Percentiles rank a stretch among this genome's conserved stretches.
Evolutionary conservation across 345 rosid species (phyloP).

Genomic region (Iberis pinnata): DNA sequence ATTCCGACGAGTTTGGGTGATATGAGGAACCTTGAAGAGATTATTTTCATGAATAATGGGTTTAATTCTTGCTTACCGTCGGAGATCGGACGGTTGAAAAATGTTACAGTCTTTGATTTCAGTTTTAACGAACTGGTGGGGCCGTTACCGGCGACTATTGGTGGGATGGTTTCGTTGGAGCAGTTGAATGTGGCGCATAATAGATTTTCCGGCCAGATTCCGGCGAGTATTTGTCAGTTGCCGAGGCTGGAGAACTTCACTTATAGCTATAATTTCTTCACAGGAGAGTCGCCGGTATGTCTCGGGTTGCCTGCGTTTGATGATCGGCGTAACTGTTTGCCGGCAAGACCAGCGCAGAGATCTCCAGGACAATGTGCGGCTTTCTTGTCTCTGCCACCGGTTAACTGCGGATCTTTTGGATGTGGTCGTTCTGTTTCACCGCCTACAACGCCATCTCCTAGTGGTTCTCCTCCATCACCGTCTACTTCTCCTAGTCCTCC

Average conservation of each 20-base stretch:
- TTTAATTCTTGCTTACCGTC: constrained; percentile 60
- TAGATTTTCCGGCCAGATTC: constrained; percentile 57
- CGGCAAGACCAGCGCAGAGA: constrained; percentile 58
- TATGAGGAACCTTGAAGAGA: constrained; percentile 65
- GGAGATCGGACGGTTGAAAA: constrained; percentile 51
- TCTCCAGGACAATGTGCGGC: constrained; percentile 54
- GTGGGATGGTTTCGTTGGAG: constrained; percentile 59
- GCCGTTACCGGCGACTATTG: constrained; percentile 49
- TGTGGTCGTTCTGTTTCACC: constrained; percentile 63
- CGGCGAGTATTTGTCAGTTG: constrained; percentile 49
- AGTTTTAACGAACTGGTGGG: constrained; percentile 54
- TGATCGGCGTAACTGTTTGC: constrained; percentile 60
- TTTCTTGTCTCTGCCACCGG: constrained; percentile 41
- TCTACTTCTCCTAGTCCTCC: too few relatives aligned
- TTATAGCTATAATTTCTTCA: constrained; percentile 61
- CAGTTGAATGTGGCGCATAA: constrained; percentile 71
- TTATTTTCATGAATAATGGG: constrained; percentile 60
- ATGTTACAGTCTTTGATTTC: constrained; percentile 66
- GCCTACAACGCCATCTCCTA: too few relatives aligned
- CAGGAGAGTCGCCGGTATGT: constrained; percentile 67
- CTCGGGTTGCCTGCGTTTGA: constrained; percentile 38
- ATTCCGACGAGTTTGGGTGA: constrained; percentile 66
- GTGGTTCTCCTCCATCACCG: constrained; percentile 34
- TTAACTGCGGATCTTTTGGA: constrained; percentile 57
- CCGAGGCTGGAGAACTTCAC: constrained; percentile 64